Base-by-base conservation (phyloP, 306 rosid genomes). In the Inga leiocalycina region DNA sequence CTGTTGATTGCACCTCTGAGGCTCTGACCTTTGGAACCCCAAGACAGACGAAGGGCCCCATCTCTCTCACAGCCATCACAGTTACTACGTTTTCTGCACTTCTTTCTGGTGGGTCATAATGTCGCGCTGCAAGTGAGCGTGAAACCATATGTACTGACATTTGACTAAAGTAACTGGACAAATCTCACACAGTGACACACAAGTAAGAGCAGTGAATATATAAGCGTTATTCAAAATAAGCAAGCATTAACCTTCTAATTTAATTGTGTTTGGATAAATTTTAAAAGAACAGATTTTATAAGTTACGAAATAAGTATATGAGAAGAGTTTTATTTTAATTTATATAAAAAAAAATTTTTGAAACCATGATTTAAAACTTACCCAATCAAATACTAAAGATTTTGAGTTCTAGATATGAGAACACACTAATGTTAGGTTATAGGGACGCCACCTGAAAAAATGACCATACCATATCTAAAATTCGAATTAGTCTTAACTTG, bases 11-110 rank as follows among this genome's bases (percentile, higher is more conserved):
- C 45, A 59, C 64, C 64, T 56, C 24, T 20, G 64, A 56, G 64
- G 27, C 79, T 71, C 77, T 83, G 75, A 78, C 82, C 86, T 7
- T 75, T 81, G 43, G 75, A 82, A 86, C 80, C 86, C 75, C 77
- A 84, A 76, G 77, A 70, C 77, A 82, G 86, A 51, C 54, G 82
- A 77, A 78, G 86, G 80, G 84, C 73, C 86, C 66, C 35, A 68
- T 87, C 59, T 87, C 65, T 70, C 51, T 66, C 37, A 45, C 57
- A 85, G 30, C 30, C 1, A 27, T 27, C 30, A 27, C 57, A 85
- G 83, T 87, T 77, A 62, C 80, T 84, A 76, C 41, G 77, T 64
- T 52, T 64, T 44, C 27, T 44, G 10, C 56, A 48, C 77, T 19
- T 20, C 74, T 64, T 77, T 35, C 45, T 57, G 69, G 83, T 85